phyloP scores from a whole-genome alignment of 495 filamentous ascomycete species.

The Trichoderma reesei region DNA sequence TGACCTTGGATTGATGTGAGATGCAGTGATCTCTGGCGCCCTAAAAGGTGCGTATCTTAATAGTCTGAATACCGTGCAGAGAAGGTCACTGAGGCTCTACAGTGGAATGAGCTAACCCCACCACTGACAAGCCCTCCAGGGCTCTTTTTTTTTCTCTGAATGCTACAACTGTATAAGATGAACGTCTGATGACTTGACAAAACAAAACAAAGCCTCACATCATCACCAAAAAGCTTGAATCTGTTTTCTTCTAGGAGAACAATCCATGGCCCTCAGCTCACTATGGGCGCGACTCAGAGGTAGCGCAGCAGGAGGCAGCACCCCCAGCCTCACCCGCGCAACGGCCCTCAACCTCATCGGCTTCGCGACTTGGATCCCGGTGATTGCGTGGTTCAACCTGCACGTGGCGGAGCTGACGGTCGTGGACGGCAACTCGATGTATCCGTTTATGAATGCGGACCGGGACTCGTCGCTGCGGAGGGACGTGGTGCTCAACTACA shows the following conservation, averaged over 20 bases:
- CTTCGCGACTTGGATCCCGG: constrained; percentile 51
- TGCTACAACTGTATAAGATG: not conserved
- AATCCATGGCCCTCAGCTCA: constrained; percentile 23
- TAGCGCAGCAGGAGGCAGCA: constrained; percentile 16
- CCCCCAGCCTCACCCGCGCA: constrained; percentile 23
- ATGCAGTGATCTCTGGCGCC: too few relatives aligned
- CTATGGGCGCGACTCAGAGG: constrained; percentile 20
- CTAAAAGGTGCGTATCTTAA: too few relatives aligned
- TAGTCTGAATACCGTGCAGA: too few relatives aligned
- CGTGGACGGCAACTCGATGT: constrained; percentile 66
- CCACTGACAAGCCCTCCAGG: constrained; percentile 9
- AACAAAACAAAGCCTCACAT: too few relatives aligned
- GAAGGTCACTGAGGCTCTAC: not conserved
- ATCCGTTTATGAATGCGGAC: constrained; percentile 61
- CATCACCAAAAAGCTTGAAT: too few relatives aligned
- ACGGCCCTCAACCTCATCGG: constrained; percentile 39
- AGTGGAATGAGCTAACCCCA: constrained; percentile 4
- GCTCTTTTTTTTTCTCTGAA: not conserved
- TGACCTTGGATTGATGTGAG: too few relatives aligned
- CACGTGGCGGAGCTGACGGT: constrained; percentile 51
- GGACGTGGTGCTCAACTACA: constrained; percentile 44
- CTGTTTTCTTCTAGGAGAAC: not conserved
- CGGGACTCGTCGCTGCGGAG: constrained; percentile 45
- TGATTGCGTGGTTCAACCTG: constrained; percentile 53
- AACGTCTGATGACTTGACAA: not conserved